Evolutionary conservation across 2,329 filamentous ascomycete genomes (phyloP), one percentile per base, ranked within the genome.

Genomic region (Phyllosticta ampelicida): DNA sequence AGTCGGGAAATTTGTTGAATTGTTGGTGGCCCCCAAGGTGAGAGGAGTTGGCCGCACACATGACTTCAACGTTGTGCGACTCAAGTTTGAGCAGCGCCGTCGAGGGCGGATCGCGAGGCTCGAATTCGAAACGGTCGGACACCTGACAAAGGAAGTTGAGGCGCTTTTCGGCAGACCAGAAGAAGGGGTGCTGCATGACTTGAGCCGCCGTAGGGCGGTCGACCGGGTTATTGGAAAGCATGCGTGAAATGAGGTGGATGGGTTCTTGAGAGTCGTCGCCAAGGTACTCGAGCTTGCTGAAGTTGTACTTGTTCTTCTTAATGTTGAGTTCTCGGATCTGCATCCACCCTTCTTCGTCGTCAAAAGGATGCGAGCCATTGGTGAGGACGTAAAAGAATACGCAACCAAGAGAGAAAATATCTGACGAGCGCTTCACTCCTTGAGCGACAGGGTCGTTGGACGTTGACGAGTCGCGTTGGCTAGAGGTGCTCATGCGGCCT

Each of bases 301-400:
- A 78, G 65, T 86, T 86, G 70, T 86, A 87, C 60, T 86, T 85
- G 63, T 89, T 89, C 70, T 95, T 95, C 66, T 95, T 90, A 66
- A 99, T 97, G 72, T 99, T 97, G 66, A 95, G 88, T 73, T 99
- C 94, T 55, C 94, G 75, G 36, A 79, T 73, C 58, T 75, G 85
- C 83, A 95, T 95, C 77, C 94, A 97, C 54, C 90, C 85, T 68
- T 94, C 90, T 58, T 94, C 91, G 62, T 90, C 91, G 69, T 96
- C 92, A 66, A 95, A 99, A 0, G 94, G 94, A 71, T 99, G 94
- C 1, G 81, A 83, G 16, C 94, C 94, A 62, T 90, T 88, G 1
- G 92, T 96, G 60, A 99, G 79, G n/a, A 97, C 91, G 70, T 96
- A 99, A 75, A 91, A 97, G 77, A 96, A 99, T n/a, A 99, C 90